Evolutionary conservation across 495 filamentous ascomycete species (phyloP).

Genomic region (Diplogelasinospora grovesii): DNA sequence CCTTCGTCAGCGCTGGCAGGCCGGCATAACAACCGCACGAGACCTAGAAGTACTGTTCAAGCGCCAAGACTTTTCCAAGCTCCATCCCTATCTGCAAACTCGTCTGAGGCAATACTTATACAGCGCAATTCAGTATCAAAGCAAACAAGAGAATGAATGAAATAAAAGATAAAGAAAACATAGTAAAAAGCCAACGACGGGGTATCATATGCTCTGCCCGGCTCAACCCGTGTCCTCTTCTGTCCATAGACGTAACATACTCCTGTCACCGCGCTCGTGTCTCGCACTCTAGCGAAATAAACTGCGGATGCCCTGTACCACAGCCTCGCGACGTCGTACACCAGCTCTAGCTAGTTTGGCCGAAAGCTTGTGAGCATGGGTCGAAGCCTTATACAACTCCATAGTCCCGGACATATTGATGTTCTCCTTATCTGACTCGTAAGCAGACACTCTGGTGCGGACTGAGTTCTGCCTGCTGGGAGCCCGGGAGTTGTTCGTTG

Average conservation of each 20-base stretch:
- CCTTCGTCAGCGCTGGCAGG: too few relatives aligned
- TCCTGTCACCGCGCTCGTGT: too few relatives aligned
- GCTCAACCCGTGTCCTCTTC: too few relatives aligned
- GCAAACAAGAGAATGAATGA: background rate
- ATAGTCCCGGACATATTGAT: slow-evolving; percentile 10
- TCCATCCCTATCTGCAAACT: too few relatives aligned
- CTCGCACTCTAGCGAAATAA: slow-evolving; percentile 37
- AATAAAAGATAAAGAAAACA: slow-evolving; percentile 2
- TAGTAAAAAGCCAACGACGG: too few relatives aligned
- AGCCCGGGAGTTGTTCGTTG: slow-evolving; percentile 12
- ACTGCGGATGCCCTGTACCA: slow-evolving; percentile 36
- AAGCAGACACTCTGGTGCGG: slow-evolving; percentile 16
- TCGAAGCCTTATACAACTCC: slow-evolving; percentile 11
- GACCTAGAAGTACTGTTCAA: too few relatives aligned
- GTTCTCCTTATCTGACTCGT: slow-evolving; percentile 24
- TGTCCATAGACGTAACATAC: too few relatives aligned
- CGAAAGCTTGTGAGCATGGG: slow-evolving; percentile 9
- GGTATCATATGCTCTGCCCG: slow-evolving; percentile 16
- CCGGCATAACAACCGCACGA: too few relatives aligned
- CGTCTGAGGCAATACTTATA: too few relatives aligned
- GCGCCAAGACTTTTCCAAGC: too few relatives aligned
- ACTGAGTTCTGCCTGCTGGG: slow-evolving; percentile 10
- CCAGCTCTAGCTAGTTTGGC: slow-evolving; percentile 28
- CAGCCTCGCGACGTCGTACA: slow-evolving; percentile 29
- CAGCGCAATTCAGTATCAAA: background rate